Evolutionary conservation across 2,329 filamentous ascomycete genomes (phyloP).

Genomic region (Fusarium sp.): DNA sequence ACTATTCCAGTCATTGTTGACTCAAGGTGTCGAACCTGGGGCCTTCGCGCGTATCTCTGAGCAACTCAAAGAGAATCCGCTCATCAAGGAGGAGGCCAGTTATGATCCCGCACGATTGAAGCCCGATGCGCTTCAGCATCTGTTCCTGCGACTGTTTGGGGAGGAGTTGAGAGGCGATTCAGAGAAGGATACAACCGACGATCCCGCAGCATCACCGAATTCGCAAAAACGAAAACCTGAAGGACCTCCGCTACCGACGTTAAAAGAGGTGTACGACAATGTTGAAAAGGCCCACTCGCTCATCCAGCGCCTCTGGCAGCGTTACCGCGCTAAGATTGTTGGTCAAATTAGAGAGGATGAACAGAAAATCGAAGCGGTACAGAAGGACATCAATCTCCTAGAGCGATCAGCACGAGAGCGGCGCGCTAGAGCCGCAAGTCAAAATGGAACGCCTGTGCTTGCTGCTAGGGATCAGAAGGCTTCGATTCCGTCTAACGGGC

Average conservation of each 20-base stretch:
- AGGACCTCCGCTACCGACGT: conserved; percentile 70
- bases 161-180: conserved; percentile 74
- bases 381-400: conserved; percentile 75
- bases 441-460: conserved; percentile 49
- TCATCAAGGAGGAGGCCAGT: conserved; percentile 75
- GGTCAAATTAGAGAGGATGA: conserved; percentile 81
- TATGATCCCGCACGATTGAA: conserved; percentile 82
- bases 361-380: conserved; percentile 70
- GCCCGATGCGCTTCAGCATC: conserved; percentile 80
- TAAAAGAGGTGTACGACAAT: conserved; percentile 75
- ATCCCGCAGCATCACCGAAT: conserved; percentile 63
- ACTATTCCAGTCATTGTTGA: conserved; percentile 82
- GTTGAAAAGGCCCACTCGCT: conserved; percentile 76
- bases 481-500: conserved; percentile 41
- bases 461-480: conserved; percentile 51
- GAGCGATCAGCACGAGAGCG: conserved; percentile 62
- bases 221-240: conserved; percentile 81
- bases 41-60: conserved; percentile 80
- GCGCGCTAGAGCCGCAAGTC: conserved; percentile 53
- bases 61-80: conserved; percentile 77
- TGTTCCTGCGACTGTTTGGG: conserved; percentile 81
- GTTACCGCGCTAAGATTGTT: conserved; percentile 78
- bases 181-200: conserved; percentile 55
- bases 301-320: conserved; percentile 78
- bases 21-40: conserved; percentile 72